Percentiles rank a stretch among this genome's conserved stretches.
Conservation (phyloP, 768 basidiomycete genomes). For the Gautieria morchelliformis region DNA sequence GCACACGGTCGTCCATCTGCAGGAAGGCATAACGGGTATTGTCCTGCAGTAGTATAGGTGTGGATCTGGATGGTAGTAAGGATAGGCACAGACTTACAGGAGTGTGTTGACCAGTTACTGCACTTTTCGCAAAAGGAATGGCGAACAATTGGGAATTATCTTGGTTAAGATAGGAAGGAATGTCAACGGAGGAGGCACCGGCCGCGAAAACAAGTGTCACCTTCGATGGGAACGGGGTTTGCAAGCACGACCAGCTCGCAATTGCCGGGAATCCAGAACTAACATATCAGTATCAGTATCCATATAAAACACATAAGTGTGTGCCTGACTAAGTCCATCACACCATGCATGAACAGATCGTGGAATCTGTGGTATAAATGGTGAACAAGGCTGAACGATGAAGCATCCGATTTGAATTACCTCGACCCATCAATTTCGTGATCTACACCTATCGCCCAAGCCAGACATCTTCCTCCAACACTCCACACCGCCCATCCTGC, state of each 20-base stretch:
- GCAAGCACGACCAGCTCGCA: slow-evolving; percentile 78
- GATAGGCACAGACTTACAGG: slow-evolving; percentile 46
- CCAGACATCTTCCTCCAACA: slow-evolving; percentile 79
- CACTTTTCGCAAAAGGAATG: slow-evolving; percentile 91
- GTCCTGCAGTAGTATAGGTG: slow-evolving; percentile 44
- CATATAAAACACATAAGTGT: background rate
- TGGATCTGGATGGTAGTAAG: background rate
- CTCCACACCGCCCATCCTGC: slow-evolving; percentile 87
- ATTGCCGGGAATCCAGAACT: slow-evolving; percentile 96
- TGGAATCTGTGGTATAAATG: slow-evolving; percentile 37
- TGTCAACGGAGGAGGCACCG: background rate
- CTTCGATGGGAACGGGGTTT: slow-evolving; percentile 33
- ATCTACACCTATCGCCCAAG: slow-evolving; percentile 65
- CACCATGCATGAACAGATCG: slow-evolving; percentile 80
- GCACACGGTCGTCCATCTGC: slow-evolving; percentile 88
- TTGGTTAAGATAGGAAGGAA: slow-evolving; percentile 17
- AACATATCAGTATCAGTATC: background rate
- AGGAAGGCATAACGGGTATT: slow-evolving; percentile 94
- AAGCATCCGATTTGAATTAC: slow-evolving; percentile 14
- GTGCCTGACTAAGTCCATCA: slow-evolving; percentile 54
- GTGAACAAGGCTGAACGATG: slow-evolving; percentile 6
- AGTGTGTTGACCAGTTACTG: slow-evolving; percentile 82
- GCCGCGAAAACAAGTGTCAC: slow-evolving; percentile 26
- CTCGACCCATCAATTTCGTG: slow-evolving; percentile 48
- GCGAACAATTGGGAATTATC: slow-evolving; percentile 71